phyloP scores from a whole-genome alignment of 2,329 filamentous ascomycete species.

The Colletotrichum coccodes region DNA sequence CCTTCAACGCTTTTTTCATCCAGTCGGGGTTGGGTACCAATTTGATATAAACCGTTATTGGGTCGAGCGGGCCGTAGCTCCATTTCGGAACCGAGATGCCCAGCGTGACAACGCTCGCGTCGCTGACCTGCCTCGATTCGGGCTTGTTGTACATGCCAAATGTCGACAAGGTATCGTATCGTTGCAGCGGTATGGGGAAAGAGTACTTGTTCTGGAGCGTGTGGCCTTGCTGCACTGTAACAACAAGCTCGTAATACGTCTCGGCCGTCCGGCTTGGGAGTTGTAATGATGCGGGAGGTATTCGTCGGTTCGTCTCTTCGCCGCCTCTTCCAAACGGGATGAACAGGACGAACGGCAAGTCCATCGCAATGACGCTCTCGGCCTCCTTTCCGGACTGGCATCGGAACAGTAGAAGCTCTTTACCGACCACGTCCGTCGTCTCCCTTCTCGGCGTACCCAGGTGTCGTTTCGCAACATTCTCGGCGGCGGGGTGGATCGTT shows the following conservation, averaged over 20 bases:
- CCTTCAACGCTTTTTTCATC: conserved; percentile 88
- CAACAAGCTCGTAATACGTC: conserved; percentile 96
- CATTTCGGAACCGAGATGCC: conserved; percentile 93
- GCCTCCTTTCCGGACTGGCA: conserved; percentile 85
- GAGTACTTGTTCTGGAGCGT: conserved; percentile 88
- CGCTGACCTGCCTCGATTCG: conserved; percentile 84
- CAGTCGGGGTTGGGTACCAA: conserved; percentile 92
- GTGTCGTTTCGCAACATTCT: conserved; percentile 92
- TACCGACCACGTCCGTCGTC: conserved; percentile 91
- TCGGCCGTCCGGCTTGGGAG: conserved; percentile 94
- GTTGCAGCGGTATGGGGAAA: conserved; percentile 89
- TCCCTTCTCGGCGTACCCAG: conserved; percentile 91
- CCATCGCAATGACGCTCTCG: conserved; percentile 93
- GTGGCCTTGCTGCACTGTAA: conserved; percentile 92
- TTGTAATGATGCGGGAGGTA: conserved; percentile 92
- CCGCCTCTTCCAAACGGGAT: conserved; percentile 94
- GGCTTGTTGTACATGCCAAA: conserved; percentile 99
- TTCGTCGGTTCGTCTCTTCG: conserved; percentile 87
- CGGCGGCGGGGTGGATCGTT: conserved; percentile 95
- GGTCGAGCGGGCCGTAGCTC: conserved; percentile 96
- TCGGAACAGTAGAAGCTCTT: conserved; percentile 92
- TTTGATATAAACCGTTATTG: conserved; percentile 96
- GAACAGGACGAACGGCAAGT: conserved; percentile 95
- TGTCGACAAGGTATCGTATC: conserved; percentile 96
- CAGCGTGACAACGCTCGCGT: conserved; percentile 90